Conservation (phyloP, 1,284 basidiomycete species). For the Apiotrichum mycotoxinovorans region DNA sequence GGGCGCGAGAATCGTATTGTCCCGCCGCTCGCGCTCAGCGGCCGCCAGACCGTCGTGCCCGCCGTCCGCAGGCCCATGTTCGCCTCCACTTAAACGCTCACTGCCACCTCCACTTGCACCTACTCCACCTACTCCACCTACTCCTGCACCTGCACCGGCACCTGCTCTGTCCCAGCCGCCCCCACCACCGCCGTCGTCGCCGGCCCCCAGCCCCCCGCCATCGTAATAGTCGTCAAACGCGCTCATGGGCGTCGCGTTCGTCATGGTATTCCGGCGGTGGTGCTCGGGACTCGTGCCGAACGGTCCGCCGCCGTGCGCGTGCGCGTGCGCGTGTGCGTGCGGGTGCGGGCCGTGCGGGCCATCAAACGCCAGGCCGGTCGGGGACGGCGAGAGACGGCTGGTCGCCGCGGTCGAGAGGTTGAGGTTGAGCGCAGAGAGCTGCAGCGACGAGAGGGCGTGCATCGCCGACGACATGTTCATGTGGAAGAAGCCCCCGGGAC, state of each 20-base stretch:
- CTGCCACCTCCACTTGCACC: neutral
- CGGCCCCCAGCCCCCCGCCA: too few relatives aligned
- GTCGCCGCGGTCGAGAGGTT: neutral
- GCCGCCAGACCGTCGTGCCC: too few relatives aligned
- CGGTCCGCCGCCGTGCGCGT: neutral
- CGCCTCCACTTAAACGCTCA: too few relatives aligned
- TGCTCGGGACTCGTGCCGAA: neutral
- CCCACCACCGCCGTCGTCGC: too few relatives aligned
- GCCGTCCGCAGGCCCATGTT: too few relatives aligned
- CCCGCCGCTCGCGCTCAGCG: neutral
- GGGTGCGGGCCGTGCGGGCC: neutral
- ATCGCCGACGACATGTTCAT: neutral
- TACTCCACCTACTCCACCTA: neutral
- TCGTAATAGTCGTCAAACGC: too few relatives aligned
- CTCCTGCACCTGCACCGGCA: neutral
- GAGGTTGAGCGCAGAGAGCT: neutral
- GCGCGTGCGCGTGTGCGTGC: neutral
- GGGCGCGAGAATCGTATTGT: neutral
- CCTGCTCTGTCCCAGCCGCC: too few relatives aligned
- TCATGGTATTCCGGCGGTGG: too few relatives aligned
- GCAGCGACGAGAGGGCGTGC: neutral
- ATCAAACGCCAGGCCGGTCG: constrained; percentile 6
- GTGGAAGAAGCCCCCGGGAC: neutral
- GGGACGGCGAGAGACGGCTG: neutral
- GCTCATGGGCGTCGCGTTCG: too few relatives aligned